Evolutionary conservation across 192 early-diverging fungal species (phyloP).

Genomic region (Backusella parvicylindrica): DNA sequence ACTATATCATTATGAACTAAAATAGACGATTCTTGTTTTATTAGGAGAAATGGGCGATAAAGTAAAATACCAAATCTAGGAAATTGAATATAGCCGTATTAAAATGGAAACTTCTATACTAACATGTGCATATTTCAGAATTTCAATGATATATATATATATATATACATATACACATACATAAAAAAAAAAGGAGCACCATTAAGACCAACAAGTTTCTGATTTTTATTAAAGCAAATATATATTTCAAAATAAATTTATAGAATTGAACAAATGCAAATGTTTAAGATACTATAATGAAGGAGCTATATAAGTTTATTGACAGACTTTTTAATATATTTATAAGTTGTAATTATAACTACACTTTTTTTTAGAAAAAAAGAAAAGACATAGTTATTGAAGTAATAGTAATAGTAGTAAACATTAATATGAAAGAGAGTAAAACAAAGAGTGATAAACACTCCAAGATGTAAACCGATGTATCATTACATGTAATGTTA

Average conservation of each 20-base stretch:
- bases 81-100: background rate
- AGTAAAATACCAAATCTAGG: background rate
- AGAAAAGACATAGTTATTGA: background rate
- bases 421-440: background rate
- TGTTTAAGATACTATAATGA: background rate
- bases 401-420: background rate
- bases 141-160: too few relatives aligned
- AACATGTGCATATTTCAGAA: too few relatives aligned
- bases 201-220: background rate
- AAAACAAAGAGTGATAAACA: background rate
- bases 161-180: too few relatives aligned
- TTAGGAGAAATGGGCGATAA: background rate
- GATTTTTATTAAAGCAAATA: background rate
- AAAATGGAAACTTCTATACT: background rate
- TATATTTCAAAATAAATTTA: background rate
- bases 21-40: background rate
- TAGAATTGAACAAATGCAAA: background rate
- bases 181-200: background rate
- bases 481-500: background rate
- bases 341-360: background rate
- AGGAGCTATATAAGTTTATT: background rate
- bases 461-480: background rate
- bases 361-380: background rate
- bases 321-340: background rate
- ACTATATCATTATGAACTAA: background rate